These are phyloP conservation scores for Epichloe elymi DNA, from an alignment of 2,329 filamentous ascomycete genomes.

Conservation along the genomic window DNA sequence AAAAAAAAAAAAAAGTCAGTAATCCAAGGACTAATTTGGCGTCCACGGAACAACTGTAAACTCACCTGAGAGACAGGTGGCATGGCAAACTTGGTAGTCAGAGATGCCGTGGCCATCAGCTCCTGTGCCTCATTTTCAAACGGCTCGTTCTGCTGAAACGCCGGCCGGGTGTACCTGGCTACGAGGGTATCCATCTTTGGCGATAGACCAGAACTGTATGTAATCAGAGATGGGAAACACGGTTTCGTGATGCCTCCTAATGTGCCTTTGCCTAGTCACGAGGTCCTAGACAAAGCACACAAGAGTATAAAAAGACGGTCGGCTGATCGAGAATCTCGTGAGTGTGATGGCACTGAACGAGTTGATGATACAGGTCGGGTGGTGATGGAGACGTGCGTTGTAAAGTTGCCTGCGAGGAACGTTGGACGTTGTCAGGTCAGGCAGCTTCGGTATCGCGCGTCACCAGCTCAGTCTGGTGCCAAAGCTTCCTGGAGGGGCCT, in stretches of 20 bases:
- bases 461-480: constrained; percentile 13
- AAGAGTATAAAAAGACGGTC: neutral
- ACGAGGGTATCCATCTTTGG: constrained; percentile 78
- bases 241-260: neutral
- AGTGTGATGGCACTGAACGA: neutral
- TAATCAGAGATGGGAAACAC: neutral
- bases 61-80: constrained; percentile 77
- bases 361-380: neutral
- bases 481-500: neutral
- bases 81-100: constrained; percentile 89
- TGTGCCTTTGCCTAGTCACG: neutral
- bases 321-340: constrained; percentile 7
- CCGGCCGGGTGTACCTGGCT: constrained; percentile 74
- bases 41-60: neutral
- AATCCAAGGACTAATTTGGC: neutral
- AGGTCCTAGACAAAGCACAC: neutral
- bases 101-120: constrained; percentile 55
- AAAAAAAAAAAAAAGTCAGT: neutral
- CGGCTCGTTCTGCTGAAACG: constrained; percentile 58
- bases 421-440: constrained; percentile 17
- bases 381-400: constrained; percentile 2
- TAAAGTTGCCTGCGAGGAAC: neutral
- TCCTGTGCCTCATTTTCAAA: constrained; percentile 61
- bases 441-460: constrained; percentile 32
- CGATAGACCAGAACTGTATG: neutral